These are phyloP conservation scores for Arachnomyces sp. DNA, from an alignment of 2,329 filamentous ascomycete genomes.

Conservation along the genomic window DNA sequence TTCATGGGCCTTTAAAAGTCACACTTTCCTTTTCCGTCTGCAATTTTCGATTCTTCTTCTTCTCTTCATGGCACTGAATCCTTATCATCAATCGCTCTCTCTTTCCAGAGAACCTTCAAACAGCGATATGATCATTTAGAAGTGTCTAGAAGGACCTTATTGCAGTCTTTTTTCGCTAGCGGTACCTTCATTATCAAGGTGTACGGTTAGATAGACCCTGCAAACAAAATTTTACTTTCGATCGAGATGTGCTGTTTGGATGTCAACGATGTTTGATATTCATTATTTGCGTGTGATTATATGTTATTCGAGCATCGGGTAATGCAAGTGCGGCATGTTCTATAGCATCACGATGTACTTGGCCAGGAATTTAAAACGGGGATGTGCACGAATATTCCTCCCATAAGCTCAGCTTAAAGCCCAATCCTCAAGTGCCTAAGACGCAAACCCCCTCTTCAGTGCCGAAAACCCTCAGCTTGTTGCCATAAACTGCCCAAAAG, in stretches of 20 bases:
- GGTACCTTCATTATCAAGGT: slow-evolving; percentile 75
- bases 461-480: slow-evolving; percentile 53
- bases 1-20: slow-evolving; percentile 20
- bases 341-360: too few relatives aligned
- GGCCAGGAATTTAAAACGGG: too few relatives aligned
- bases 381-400: too few relatives aligned
- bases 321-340: too few relatives aligned
- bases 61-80: slow-evolving; percentile 61
- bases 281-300: too few relatives aligned
- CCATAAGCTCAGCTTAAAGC: too few relatives aligned
- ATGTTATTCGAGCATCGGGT: too few relatives aligned
- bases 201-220: slow-evolving; percentile 97
- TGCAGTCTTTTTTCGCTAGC: slow-evolving; percentile 98
- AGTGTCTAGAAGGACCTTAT: slow-evolving; percentile 64
- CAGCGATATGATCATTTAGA: slow-evolving; percentile 83
- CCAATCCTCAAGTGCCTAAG: slow-evolving; percentile 11
- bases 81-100: slow-evolving; percentile 87
- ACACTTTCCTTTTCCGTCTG: slow-evolving; percentile 14
- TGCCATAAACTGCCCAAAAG: slow-evolving; percentile 53
- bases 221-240: slow-evolving; percentile 52
- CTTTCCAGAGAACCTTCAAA: slow-evolving; percentile 46
- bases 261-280: not conserved
- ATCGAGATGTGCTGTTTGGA: too few relatives aligned
- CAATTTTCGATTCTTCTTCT: slow-evolving; percentile 26
- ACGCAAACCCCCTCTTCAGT: slow-evolving; percentile 45